phyloP scores from a whole-genome alignment of 345 rosid species.

The Lenwebbia sp. region DNA sequence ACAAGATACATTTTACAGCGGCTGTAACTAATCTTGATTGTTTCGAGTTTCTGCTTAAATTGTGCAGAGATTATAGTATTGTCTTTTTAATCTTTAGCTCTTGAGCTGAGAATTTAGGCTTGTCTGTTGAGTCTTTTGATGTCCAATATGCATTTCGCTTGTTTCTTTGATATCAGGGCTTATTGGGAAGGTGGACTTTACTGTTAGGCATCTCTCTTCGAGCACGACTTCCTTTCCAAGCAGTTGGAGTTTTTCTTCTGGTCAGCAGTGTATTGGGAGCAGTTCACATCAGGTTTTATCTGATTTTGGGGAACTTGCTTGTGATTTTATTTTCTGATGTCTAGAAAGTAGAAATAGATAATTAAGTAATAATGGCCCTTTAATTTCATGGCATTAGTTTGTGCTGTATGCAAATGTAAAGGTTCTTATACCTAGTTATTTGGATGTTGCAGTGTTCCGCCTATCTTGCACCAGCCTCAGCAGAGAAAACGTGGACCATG shows the following conservation, averaged over 20 bases:
- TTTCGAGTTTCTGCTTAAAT: not conserved
- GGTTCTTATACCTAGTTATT: not conserved
- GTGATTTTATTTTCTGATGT: not conserved
- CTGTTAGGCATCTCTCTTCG: constrained; percentile 91
- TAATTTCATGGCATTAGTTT: not conserved
- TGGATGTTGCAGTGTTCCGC: constrained; percentile 66
- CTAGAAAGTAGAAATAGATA: not conserved
- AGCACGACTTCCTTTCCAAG: constrained; percentile 61
- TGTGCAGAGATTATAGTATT: not conserved
- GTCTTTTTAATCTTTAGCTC: not conserved
- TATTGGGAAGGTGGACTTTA: constrained; percentile 93
- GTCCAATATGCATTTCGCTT: not conserved
- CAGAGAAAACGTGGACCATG: constrained; percentile 98
- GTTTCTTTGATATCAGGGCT: constrained; percentile 38
- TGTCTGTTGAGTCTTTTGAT: not conserved
- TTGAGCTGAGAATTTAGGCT: not conserved
- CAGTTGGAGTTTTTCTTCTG: constrained; percentile 44
- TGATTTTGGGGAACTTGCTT: not conserved
- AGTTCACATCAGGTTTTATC: constrained; percentile 38
- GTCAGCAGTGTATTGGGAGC: constrained; percentile 62
- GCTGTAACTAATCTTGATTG: not conserved
- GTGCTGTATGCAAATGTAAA: not conserved
- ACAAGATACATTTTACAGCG: not conserved
- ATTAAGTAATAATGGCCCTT: not conserved
- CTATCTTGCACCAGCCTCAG: constrained; percentile 47